phyloP scores from a whole-genome alignment of 31 red algal species.

The Asparagopsis taxiformis region DNA sequence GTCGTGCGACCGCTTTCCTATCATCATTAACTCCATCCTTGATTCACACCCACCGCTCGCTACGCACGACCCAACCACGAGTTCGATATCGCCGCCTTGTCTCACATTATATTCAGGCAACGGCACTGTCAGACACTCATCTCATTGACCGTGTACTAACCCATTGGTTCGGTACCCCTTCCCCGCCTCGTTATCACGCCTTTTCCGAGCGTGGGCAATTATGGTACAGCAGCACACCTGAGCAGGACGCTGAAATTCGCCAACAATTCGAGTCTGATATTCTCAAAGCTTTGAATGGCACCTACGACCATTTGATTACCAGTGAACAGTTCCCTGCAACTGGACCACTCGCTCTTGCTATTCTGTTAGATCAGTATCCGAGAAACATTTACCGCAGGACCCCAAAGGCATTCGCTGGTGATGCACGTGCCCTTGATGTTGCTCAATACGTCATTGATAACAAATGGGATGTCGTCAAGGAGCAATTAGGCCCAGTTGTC shows the following conservation, averaged over 20 bases:
- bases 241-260: constrained; percentile 47
- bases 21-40: no score
- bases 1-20: no score
- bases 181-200: constrained; percentile 4
- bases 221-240: constrained; percentile 32
- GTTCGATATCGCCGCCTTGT: no score
- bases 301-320: constrained; percentile 42
- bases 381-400: constrained; percentile 80
- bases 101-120: no score
- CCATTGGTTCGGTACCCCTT: constrained; percentile 55
- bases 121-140: no score
- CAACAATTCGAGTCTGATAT: constrained; percentile 40
- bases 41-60: no score
- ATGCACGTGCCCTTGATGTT: constrained; percentile 40
- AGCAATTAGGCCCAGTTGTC: constrained; percentile 31
- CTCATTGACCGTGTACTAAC: constrained; percentile 32
- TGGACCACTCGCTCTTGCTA: constrained; percentile 55
- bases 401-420: constrained; percentile 74
- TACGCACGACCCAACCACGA: no score
- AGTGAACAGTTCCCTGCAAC: constrained; percentile 26
- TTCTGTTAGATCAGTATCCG: constrained; percentile 91
- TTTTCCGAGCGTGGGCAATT: not conserved
- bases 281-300: constrained; percentile 32
- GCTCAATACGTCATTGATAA: constrained; percentile 26
- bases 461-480: constrained; percentile 30